These are phyloP conservation scores for Tetradesmus lagerheimii DNA, from an alignment of 139 green algal species.

Conservation along the genomic window DNA sequence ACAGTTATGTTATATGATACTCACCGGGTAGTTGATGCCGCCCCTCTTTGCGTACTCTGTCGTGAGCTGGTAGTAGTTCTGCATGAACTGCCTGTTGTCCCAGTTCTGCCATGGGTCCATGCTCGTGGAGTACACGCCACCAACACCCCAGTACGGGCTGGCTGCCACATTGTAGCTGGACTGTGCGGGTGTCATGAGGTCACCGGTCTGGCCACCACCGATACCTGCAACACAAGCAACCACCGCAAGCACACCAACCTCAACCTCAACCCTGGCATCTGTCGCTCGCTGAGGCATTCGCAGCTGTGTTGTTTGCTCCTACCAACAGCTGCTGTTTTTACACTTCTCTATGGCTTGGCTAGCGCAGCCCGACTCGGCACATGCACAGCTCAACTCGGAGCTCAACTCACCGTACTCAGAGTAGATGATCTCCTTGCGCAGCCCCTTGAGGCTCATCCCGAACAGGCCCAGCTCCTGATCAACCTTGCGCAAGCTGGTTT, in stretches of 20 bases:
- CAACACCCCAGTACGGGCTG: slow-evolving; percentile 47
- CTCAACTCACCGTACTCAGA: slow-evolving; percentile 47
- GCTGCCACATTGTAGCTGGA: slow-evolving; percentile 23
- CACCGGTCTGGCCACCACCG: slow-evolving; percentile 39
- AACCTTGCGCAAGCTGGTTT: slow-evolving; percentile 26
- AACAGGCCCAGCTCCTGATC: slow-evolving; percentile 46
- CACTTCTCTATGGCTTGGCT: too few species aligned
- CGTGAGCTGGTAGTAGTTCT: slow-evolving; percentile 45
- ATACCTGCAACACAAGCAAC: background rate
- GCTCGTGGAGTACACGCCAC: background rate
- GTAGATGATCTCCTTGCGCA: slow-evolving; percentile 48
- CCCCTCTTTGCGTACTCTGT: slow-evolving; percentile 33
- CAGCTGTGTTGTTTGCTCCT: too few species aligned
- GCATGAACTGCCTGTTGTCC: slow-evolving; percentile 47
- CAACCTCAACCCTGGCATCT: background rate
- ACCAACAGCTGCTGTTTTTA: too few species aligned
- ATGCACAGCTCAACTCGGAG: too few species aligned
- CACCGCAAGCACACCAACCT: background rate
- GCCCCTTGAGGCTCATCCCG: slow-evolving; percentile 37
- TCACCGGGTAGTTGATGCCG: slow-evolving; percentile 35
- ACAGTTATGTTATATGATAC: background rate
- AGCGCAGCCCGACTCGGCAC: too few species aligned
- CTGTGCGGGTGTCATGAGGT: slow-evolving; percentile 30
- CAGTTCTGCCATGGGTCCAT: slow-evolving; percentile 36
- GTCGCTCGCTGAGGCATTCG: too few species aligned